Conservation (phyloP, 768 basidiomycete genomes). For the Boletus rufocinnamomeus region DNA sequence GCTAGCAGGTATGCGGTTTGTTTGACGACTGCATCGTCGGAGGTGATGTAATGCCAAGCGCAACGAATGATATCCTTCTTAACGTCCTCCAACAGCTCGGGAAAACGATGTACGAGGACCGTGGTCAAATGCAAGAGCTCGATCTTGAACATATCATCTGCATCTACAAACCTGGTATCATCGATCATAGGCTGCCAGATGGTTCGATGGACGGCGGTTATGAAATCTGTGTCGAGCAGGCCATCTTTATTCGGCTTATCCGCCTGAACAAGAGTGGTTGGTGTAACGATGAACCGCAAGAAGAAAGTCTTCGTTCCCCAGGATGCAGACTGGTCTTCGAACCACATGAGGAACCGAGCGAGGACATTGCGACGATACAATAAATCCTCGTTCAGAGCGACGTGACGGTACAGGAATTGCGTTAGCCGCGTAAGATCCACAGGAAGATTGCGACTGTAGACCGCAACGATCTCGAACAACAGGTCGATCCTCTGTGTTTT, state of each 20-base stretch:
- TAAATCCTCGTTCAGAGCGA: conserved; percentile 69
- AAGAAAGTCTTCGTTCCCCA: conserved; percentile 80
- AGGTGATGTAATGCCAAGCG: conserved; percentile 86
- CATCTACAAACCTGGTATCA: conserved; percentile 48
- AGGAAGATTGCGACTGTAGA: conserved; percentile 78
- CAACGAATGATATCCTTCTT: conserved; percentile 93
- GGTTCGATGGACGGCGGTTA: conserved; percentile 65
- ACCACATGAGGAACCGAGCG: conserved; percentile 84
- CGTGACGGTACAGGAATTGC: conserved; percentile 84
- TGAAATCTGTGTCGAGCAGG: conserved; percentile 70
- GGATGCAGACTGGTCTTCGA: conserved; percentile 60
- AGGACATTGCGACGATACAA: conserved; percentile 81
- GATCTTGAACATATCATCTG: conserved; percentile 86
- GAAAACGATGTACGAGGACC: conserved; percentile 82
- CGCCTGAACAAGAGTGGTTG: conserved; percentile 79
- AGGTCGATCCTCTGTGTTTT: conserved; percentile 81
- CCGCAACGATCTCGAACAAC: conserved; percentile 81
- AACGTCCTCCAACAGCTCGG: conserved; percentile 73
- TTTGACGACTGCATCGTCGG: conserved; percentile 88
- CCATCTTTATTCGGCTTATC: conserved; percentile 54
- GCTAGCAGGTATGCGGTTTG: conserved; percentile 90
- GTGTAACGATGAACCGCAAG: conserved; percentile 83
- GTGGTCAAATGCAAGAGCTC: conserved; percentile 91
- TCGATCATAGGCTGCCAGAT: conserved; percentile 84
- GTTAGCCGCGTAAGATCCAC: conserved; percentile 79